Base-by-base conservation (phyloP, 2,329 filamentous ascomycete genomes). In the Helotiales sp. region DNA sequence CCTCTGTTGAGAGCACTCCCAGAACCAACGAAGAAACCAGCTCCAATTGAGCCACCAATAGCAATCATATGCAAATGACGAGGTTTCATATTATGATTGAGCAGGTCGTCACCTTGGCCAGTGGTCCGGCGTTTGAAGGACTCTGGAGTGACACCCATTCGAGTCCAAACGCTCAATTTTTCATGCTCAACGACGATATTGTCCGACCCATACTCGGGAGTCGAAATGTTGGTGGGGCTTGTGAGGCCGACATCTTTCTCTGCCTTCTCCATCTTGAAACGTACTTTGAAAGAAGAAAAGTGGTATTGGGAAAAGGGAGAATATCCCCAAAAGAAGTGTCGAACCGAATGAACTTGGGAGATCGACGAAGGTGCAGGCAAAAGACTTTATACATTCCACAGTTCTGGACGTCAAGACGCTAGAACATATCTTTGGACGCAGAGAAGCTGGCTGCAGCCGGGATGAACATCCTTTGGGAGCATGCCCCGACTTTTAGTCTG, bases 1-100 rank as follows among this genome's bases (percentile, higher is more conserved):
- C 90, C 91, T n/a, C 78, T 77, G 42, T 83, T 78, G 60, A 95
- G 76, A 9, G 90, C 86, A 59, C 78, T 81, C 55, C 90, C 90
- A 1, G 90, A 93, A 24, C 90, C 89, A 30, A 96, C 90, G 72
- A 96, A 96, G 2, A 96, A 79, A 65, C 92, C 92, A 30, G 89
- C 92, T 82, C 89, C 89, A 67, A 96, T 96, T 12, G 89, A 93
- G 44, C 92, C 92, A 67, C 92, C 92, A 65, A 96, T 96, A 17
- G 93, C 93, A 78, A 97, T 96, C 93, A 97, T 96, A 77, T 96
- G 93, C 70, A 97, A 72, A 77, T 97, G 93, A 36, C 91, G 81
- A 25, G 87, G 86, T 74, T 95, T 93, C 65, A 96, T 75, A 72
- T 86, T 88, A 67, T 91, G 81, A 53, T 89, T 84, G 48, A 97